Conservation (phyloP, 164 flowering plant species). For the Amborella trichopoda region DNA sequence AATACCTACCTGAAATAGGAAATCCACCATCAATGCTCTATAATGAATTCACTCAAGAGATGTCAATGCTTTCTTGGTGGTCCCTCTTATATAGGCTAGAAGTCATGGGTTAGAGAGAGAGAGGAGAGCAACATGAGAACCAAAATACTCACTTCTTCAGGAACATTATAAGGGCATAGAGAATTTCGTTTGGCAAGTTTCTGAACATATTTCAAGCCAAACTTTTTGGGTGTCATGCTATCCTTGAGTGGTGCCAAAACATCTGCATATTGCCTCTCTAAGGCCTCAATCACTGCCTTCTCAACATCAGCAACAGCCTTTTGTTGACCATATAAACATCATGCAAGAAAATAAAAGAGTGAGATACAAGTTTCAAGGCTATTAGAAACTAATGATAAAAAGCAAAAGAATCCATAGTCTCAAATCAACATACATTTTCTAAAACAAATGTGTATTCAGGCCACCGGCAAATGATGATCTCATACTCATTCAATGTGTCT, state of each 20-base stretch:
- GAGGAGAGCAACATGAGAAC: too few relatives aligned
- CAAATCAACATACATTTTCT: conserved; percentile 59
- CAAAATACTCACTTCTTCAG: conserved; percentile 54
- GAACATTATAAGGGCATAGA: conserved; percentile 37
- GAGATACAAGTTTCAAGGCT: neutral
- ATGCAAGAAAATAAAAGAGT: conserved; percentile 3
- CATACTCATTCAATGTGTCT: conserved; percentile 71
- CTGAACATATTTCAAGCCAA: conserved; percentile 84
- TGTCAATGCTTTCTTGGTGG: too few relatives aligned
- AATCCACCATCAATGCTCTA: too few relatives aligned
- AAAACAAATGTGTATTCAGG: conserved; percentile 81
- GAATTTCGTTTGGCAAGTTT: conserved; percentile 63
- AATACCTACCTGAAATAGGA: conserved; percentile 57
- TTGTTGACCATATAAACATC: conserved; percentile 5
- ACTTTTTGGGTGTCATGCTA: conserved; percentile 53
- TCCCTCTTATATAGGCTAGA: too few relatives aligned
- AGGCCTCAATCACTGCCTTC: conserved; percentile 77
- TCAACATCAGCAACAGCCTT: conserved; percentile 91
- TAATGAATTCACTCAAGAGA: too few relatives aligned
- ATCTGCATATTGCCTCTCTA: conserved; percentile 89
- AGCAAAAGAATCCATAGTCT: neutral
- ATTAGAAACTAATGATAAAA: neutral
- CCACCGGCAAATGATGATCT: conserved; percentile 80
- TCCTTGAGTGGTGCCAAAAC: conserved; percentile 85
- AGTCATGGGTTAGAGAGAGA: too few relatives aligned